phyloP scores from a whole-genome alignment of 169 alveolate genomes.

The Babesia sp. region DNA sequence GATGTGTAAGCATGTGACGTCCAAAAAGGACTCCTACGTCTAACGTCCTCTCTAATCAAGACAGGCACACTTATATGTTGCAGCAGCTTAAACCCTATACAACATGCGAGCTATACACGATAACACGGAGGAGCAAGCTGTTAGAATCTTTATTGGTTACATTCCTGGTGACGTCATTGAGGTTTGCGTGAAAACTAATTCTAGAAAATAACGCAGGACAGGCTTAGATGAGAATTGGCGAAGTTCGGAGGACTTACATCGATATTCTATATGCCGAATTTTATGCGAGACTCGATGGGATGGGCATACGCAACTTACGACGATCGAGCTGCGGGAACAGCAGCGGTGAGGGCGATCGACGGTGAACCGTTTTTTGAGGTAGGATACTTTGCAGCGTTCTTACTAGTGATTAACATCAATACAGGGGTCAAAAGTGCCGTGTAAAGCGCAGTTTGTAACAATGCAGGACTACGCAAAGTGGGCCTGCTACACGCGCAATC shows the following conservation, averaged over 20 bases:
- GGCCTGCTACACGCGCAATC: slow-evolving; percentile 29
- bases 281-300: slow-evolving; percentile 66
- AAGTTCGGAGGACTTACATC: slow-evolving; percentile 69
- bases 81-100: not conserved
- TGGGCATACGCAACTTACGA: slow-evolving; percentile 77
- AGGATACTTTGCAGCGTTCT: too few relatives aligned
- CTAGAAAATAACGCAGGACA: slow-evolving; percentile 44
- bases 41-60: not conserved
- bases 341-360: slow-evolving; percentile 71
- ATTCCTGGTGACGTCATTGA: slow-evolving; percentile 73
- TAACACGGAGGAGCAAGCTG: slow-evolving; percentile 28
- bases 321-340: slow-evolving; percentile 55
- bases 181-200: slow-evolving; percentile 32
- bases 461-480: slow-evolving; percentile 37
- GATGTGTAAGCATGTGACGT: not conserved
- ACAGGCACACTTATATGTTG: not conserved
- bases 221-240: slow-evolving; percentile 60
- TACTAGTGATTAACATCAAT: not conserved
- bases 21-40: not conserved
- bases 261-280: slow-evolving; percentile 73
- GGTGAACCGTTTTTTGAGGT: slow-evolving; percentile 67
- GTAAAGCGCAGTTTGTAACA: slow-evolving; percentile 19
- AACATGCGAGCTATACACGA: slow-evolving; percentile 31
- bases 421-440: slow-evolving; percentile 16
- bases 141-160: slow-evolving; percentile 71